Percentiles rank a stretch among this genome's conserved stretches.
phyloP scores from a whole-genome alignment of 1,284 basidiomycete genomes.

The Apiotrichum mycotoxinovorans region DNA sequence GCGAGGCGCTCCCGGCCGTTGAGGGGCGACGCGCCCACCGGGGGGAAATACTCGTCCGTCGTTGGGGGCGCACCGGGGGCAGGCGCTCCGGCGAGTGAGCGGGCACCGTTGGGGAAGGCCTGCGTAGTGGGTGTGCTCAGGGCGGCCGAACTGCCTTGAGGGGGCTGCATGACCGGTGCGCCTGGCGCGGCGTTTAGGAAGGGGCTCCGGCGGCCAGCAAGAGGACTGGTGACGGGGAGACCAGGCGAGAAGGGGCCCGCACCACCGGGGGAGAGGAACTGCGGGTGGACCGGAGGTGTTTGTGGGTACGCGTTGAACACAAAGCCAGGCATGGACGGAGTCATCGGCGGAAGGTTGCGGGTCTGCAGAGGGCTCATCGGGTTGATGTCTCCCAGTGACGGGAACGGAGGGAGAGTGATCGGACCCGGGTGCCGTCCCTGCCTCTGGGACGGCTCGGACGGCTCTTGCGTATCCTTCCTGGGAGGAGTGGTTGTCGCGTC shows the following conservation, averaged over 20 bases:
- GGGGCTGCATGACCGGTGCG: constrained; percentile 40
- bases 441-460: neutral
- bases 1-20: constrained; percentile 33
- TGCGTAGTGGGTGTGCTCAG: constrained; percentile 45
- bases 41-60: constrained; percentile 37
- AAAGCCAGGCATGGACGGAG: constrained; percentile 51
- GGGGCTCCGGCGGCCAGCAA: constrained; percentile 39
- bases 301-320: constrained; percentile 49
- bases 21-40: constrained; percentile 14
- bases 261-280: constrained; percentile 43
- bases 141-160: constrained; percentile 33
- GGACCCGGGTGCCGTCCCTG: constrained; percentile 38
- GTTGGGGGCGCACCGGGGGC: constrained; percentile 6
- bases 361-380: constrained; percentile 43
- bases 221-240: constrained; percentile 43
- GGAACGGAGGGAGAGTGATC: constrained; percentile 42
- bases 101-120: constrained; percentile 34
- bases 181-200: constrained; percentile 51
- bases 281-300: constrained; percentile 45
- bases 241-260: constrained; percentile 49
- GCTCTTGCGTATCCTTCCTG: neutral
- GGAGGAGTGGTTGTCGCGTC: constrained; percentile 4
- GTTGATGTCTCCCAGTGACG: constrained; percentile 30
- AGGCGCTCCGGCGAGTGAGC: constrained; percentile 25
- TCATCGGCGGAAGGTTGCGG: constrained; percentile 49